Evolutionary conservation across 192 early-diverging fungal species (phyloP).

Genomic region (Nowakowskiella sp.): DNA sequence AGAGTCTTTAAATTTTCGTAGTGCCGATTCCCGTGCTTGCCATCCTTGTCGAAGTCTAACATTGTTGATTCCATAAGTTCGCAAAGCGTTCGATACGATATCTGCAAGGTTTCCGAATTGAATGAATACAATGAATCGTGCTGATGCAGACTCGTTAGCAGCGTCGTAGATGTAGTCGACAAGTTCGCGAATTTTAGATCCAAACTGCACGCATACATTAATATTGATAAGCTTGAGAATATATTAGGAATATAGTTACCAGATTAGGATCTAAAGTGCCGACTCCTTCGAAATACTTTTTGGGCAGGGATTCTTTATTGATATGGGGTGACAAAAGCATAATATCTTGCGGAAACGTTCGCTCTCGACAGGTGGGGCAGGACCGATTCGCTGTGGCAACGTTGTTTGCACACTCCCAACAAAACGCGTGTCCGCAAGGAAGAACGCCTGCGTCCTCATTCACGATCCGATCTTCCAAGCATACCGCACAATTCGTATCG

Average conservation of each 20-base stretch:
- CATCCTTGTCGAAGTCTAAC: constrained; percentile 12
- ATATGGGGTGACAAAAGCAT: no score
- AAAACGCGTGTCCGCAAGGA: constrained; percentile 19
- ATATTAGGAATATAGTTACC: no score
- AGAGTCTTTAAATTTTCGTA: constrained; percentile 7
- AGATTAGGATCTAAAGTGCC: no score
- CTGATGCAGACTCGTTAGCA: background rate
- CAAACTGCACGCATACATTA: constrained; percentile 12
- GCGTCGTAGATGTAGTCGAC: constrained; percentile 8
- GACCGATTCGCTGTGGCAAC: background rate
- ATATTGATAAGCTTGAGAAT: no score
- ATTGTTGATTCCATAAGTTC: constrained; percentile 13
- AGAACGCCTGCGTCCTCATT: constrained; percentile 4
- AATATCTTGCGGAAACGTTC: no score
- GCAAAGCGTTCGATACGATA: constrained; percentile 6
- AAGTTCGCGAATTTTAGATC: constrained; percentile 13
- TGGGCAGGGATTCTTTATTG: no score
- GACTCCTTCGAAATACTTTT: no score
- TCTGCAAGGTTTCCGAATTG: constrained; percentile 12
- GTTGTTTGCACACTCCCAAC: constrained; percentile 13
- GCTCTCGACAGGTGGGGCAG: background rate
- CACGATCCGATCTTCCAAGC: constrained; percentile 8
- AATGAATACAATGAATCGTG: constrained; percentile 16
- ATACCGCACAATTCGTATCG: constrained; percentile 6
- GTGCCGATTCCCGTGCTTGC: constrained; percentile 6